Percentiles rank a stretch among this genome's conserved stretches.
These are phyloP conservation scores for Xylaria digitata DNA, from an alignment of 2,329 filamentous ascomycete genomes.

Conservation along the genomic window DNA sequence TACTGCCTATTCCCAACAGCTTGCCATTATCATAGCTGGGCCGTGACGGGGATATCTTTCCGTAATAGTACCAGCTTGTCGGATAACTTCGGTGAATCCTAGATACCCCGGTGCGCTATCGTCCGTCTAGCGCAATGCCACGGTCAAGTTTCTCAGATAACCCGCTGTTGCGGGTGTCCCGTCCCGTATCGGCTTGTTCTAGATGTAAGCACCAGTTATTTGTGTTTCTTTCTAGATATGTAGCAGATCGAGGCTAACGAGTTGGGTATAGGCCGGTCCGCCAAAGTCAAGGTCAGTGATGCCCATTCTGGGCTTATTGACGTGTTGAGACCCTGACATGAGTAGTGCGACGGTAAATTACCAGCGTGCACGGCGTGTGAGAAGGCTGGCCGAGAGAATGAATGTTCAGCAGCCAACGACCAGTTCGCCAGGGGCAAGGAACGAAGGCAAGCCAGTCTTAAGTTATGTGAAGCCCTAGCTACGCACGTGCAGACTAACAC, in stretches of 20 bases:
- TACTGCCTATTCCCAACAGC: conserved; percentile 3
- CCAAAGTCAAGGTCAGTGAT: conserved; percentile 82
- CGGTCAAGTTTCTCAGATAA: conserved; percentile 59
- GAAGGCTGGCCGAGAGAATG: conserved; percentile 84
- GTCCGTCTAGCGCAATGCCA: conserved; percentile 48
- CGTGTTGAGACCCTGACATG: conserved; percentile 29
- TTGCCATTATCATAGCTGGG: conserved; percentile 6
- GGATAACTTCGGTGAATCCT: conserved; percentile 7
- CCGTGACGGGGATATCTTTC: not conserved
- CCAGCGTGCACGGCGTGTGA: conserved; percentile 96
- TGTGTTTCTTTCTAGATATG: not conserved
- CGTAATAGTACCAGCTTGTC: not conserved
- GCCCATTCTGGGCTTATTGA: conserved; percentile 6
- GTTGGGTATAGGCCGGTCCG: conserved; percentile 71
- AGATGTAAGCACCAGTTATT: conserved; percentile 64
- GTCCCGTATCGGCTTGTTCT: conserved; percentile 83
- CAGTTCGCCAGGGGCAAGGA: conserved; percentile 97
- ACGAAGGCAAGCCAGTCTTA: conserved; percentile 70
- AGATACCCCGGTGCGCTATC: conserved; percentile 14
- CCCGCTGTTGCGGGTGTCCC: conserved; percentile 76
- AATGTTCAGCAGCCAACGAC: conserved; percentile 94
- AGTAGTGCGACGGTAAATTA: conserved; percentile 89
- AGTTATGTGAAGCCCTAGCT: not conserved
- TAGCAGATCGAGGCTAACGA: conserved; percentile 35
- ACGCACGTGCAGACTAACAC: conserved; percentile 21